Base-by-base conservation (phyloP, 768 basidiomycete species). In the Hysterangium stoloniferum region DNA sequence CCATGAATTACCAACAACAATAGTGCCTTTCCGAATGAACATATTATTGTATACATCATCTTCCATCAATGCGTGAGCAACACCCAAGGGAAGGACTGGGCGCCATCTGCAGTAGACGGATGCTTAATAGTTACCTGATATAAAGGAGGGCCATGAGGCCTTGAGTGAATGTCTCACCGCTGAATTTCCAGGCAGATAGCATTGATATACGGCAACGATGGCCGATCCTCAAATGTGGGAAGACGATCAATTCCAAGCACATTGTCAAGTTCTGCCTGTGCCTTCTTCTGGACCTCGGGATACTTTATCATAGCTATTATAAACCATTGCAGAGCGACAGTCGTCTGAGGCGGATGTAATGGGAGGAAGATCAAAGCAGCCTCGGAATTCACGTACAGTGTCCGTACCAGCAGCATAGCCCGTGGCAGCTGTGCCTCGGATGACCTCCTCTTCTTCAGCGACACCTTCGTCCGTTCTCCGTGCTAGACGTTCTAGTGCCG, bases 331-430 rank as follows among this genome's bases (percentile, higher is more conserved):
- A 55, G 15, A 9, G 56, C 40, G 4, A 46, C 33, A 8, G 43
- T 40, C 7, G 57, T 58, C 54, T 55, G 17, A 4, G 33, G 6
- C 9, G 5, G 22, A 28, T 19, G 44, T 31, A 2, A 29, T 9
- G 44, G 2, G 13, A 31, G 6, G 5, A n/a, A 31, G 33, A 45
- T 29, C 11, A 31, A 13, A n/a, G 5, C 11, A 32, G 12, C 6
- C 6, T 40, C 11, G 54, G 34, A 17, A 8, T 9, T 41, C 19
- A n/a, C 66, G 20, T 56, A 71, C 71, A 32, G 71, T 73, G 56
- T 72, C 72, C 4, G 71, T 66, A 2, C 72, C 72, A 42, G 71
- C 53, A 13, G 35, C 29, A 57, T 71, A 71, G 20, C 67, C 64
- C 40, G 68, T 60, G 11, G 68, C 70, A 11, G 69, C 70, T 46